Evolutionary conservation across 1,139 yeast species (phyloP).

Genomic region (Lodderomyces metapsilosis): DNA sequence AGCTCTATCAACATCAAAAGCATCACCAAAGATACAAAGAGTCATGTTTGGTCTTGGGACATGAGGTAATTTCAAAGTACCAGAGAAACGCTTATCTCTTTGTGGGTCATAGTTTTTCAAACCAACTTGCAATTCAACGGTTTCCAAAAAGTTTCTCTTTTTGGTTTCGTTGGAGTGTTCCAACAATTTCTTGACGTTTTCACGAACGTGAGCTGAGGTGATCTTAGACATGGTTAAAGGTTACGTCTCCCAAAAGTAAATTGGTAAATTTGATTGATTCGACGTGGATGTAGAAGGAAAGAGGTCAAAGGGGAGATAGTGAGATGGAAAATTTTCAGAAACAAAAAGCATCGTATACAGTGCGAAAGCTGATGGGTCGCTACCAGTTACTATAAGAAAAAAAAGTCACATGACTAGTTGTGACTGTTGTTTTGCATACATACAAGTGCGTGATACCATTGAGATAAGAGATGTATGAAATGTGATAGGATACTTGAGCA

Average conservation of each 20-base stretch:
- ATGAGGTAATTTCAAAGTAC: constrained; percentile 96
- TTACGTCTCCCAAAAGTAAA: constrained; percentile 68
- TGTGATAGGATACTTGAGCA: no score
- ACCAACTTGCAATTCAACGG: constrained; percentile 99
- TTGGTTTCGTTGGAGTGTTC: constrained; percentile 91
- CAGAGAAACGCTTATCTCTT: constrained; percentile 99
- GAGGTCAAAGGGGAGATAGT: constrained; percentile 3
- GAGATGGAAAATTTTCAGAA: constrained; percentile 5
- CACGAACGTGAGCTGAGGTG: constrained; percentile 92
- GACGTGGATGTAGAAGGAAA: constrained; percentile 44
- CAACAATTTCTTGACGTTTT: constrained; percentile 89
- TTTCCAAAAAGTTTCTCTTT: constrained; percentile 99
- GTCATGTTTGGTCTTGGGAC: constrained; percentile 99
- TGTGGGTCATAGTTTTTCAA: constrained; percentile 99
- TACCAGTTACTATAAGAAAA: not conserved
- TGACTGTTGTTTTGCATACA: not conserved
- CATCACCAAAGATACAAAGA: constrained; percentile 99
- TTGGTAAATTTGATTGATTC: constrained; percentile 50
- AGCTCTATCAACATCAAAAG: constrained; percentile 99
- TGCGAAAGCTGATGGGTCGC: not conserved
- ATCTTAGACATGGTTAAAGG: constrained; percentile 79
- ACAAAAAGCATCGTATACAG: not conserved
- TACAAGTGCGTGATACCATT: not conserved
- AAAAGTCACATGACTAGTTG: constrained; percentile 2
- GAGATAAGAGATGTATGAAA: no score